Percentiles rank a stretch among this genome's conserved stretches.
Evolutionary conservation across 2,329 filamentous ascomycete species (phyloP).

Genomic region (Colletotrichum higginsianum): DNA sequence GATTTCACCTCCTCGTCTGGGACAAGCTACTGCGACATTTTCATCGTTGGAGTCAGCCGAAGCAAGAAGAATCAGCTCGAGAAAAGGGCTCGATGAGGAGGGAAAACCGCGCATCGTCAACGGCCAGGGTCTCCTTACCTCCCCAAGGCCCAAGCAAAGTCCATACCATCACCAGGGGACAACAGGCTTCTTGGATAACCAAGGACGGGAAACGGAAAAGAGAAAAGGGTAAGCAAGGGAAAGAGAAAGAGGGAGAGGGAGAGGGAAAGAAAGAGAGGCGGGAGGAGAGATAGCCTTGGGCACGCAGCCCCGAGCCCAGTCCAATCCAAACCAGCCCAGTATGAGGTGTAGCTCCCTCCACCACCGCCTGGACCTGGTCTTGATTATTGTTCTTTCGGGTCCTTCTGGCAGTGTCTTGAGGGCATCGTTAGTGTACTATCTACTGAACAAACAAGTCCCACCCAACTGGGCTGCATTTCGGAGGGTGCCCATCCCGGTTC

Average conservation of each 20-base stretch:
- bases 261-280: neutral
- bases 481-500: neutral
- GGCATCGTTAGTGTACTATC: neutral
- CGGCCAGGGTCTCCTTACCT: neutral
- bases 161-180: neutral
- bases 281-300: neutral
- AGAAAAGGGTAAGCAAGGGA: too few relatives aligned
- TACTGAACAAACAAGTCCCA: neutral
- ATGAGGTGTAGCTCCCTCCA: neutral
- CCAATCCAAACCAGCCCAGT: slow-evolving; percentile 16
- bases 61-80: neutral
- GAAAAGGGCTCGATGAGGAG: neutral
- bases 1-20: neutral
- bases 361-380: neutral
- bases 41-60: neutral
- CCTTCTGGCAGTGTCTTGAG: neutral
- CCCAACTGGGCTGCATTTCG: slow-evolving; percentile 3
- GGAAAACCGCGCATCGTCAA: neutral
- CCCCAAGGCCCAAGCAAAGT: neutral
- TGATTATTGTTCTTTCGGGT: neutral
- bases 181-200: neutral
- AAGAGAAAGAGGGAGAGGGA: too few relatives aligned
- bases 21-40: slow-evolving; percentile 22
- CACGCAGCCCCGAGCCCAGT: slow-evolving; percentile 23
- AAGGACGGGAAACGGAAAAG: neutral